phyloP scores from a whole-genome alignment of 495 filamentous ascomycete species.

The Neurospora sp. region DNA sequence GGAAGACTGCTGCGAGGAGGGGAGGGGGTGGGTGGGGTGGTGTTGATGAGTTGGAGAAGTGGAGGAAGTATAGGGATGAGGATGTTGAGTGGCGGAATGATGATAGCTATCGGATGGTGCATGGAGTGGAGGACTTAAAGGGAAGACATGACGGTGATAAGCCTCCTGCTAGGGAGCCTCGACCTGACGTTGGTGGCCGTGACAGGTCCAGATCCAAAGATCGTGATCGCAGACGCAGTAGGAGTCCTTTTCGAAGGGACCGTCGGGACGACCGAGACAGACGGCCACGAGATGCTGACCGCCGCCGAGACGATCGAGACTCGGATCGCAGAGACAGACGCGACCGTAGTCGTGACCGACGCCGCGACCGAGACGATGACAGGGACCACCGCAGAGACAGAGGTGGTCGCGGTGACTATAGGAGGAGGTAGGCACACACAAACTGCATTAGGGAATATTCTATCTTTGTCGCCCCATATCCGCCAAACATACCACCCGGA shows the following conservation, averaged over 20 bases:
- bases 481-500: neutral
- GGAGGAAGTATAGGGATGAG: constrained; percentile 75
- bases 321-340: constrained; percentile 15
- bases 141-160: constrained; percentile 29
- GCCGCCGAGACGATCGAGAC: neutral
- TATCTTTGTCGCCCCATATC: neutral
- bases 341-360: constrained; percentile 12
- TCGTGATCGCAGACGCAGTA: constrained; percentile 7
- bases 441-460: neutral
- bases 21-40: constrained; percentile 89
- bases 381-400: constrained; percentile 8
- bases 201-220: constrained; percentile 7
- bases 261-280: constrained; percentile 1
- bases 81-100: constrained; percentile 37
- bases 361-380: constrained; percentile 12
- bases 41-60: constrained; percentile 74
- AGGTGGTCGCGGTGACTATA: constrained; percentile 12
- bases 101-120: constrained; percentile 66
- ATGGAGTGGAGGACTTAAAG: constrained; percentile 61
- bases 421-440: neutral
- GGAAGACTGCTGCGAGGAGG: constrained; percentile 38
- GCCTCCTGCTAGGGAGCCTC: neutral
- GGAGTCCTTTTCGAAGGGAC: constrained; percentile 1
- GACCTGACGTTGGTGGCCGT: constrained; percentile 1
- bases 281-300: constrained; percentile 2